These are phyloP conservation scores for Haplosporangium gracile DNA, from an alignment of 192 early-diverging fungal genomes.

Conservation along the genomic window DNA sequence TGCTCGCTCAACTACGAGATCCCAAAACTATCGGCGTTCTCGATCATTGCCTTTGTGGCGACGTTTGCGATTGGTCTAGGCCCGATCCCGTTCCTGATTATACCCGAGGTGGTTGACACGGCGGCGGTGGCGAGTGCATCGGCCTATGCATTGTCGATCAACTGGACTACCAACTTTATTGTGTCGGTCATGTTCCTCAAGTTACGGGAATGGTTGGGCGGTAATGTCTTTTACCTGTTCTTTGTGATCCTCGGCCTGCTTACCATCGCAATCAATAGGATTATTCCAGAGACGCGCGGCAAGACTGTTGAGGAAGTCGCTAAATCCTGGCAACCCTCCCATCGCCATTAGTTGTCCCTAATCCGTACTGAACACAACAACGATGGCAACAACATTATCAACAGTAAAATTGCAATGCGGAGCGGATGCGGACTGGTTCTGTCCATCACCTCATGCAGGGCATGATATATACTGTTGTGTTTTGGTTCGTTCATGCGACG, in stretches of 20 bases:
- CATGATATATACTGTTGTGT: background rate
- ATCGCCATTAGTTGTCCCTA: conserved; percentile 11
- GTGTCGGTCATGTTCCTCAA: conserved; percentile 75
- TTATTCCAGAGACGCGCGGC: conserved; percentile 81
- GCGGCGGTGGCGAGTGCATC: conserved; percentile 73
- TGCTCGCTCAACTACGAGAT: conserved; percentile 67
- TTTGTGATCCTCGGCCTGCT: conserved; percentile 51
- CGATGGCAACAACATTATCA: background rate
- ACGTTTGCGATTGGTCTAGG: conserved; percentile 84
- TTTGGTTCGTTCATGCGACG: background rate
- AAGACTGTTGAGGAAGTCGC: conserved; percentile 70
- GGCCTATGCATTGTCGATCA: conserved; percentile 72
- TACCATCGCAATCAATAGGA: conserved; percentile 61
- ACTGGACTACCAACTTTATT: conserved; percentile 75
- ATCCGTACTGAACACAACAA: background rate
- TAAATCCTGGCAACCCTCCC: conserved; percentile 48
- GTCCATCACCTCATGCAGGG: background rate
- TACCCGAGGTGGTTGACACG: conserved; percentile 82
- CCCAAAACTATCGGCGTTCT: conserved; percentile 70
- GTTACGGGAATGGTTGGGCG: conserved; percentile 62
- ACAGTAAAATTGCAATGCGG: background rate
- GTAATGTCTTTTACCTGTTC: conserved; percentile 78
- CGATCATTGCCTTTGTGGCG: conserved; percentile 82
- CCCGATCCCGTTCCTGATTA: conserved; percentile 87
- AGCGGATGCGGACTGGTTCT: background rate